Conservation (phyloP, 306 rosid species). For the Cotoneaster glaucophyllus region DNA sequence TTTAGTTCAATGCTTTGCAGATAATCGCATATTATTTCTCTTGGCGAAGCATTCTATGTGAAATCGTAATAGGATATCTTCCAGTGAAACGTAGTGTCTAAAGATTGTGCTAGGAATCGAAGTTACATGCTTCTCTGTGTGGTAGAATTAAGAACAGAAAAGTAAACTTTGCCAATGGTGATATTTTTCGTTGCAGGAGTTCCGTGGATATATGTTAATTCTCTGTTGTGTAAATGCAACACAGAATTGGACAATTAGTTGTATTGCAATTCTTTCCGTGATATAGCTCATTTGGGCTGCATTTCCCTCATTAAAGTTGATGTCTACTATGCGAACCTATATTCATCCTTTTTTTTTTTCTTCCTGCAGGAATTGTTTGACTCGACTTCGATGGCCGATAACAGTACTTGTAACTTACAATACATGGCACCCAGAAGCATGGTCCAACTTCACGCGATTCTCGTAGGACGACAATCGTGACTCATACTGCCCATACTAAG, state of each 20-base stretch:
- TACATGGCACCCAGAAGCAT: not conserved
- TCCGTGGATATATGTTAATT: not conserved
- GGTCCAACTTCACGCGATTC: not conserved
- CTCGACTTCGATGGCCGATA: constrained; percentile 27
- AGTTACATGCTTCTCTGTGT: not conserved
- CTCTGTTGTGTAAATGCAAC: not conserved
- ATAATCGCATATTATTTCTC: not conserved
- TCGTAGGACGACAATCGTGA: not conserved
- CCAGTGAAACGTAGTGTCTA: not conserved
- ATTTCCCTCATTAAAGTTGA: not conserved
- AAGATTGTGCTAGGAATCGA: not conserved
- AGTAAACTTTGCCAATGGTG: not conserved
- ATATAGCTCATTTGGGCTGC: not conserved
- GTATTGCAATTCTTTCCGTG: not conserved
- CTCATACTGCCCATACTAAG: not conserved
- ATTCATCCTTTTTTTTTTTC: not conserved
- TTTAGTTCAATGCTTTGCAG: not conserved
- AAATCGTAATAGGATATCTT: not conserved
- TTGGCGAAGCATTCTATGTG: too few relatives aligned
- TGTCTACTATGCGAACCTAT: constrained; percentile 11
- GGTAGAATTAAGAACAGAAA: not conserved
- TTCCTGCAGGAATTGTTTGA: constrained; percentile 51
- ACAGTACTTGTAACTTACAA: not conserved
- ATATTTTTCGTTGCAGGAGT: not conserved
- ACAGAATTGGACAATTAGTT: not conserved